These are phyloP conservation scores for Niveomyces coronatus DNA, from an alignment of 2,329 filamentous ascomycete species.

Conservation along the genomic window DNA sequence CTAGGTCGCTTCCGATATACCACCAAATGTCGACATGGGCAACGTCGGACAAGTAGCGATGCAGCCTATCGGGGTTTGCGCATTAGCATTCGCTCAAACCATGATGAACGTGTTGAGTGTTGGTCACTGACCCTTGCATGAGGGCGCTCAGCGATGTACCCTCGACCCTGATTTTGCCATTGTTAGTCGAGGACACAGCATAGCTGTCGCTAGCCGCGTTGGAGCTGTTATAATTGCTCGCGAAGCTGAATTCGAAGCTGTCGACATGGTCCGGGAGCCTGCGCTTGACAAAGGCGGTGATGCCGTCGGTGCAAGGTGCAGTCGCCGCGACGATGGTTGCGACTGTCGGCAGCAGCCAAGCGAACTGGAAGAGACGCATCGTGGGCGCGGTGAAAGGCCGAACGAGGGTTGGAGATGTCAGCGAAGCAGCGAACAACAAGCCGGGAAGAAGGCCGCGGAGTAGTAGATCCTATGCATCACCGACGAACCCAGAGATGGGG, in stretches of 20 bases:
- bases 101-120: too few species aligned
- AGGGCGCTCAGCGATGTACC: conserved; percentile 12
- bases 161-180: conserved; percentile 13
- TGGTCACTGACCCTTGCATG: conserved; percentile 12
- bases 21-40: conserved; percentile 15
- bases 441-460: neutral
- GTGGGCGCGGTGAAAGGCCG: too few species aligned
- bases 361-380: conserved; percentile 3
- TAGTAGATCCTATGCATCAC: too few species aligned
- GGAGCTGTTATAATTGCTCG: neutral
- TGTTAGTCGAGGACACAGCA: conserved; percentile 8
- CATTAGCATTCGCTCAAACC: too few species aligned
- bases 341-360: neutral
- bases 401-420: too few species aligned
- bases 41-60: conserved; percentile 12
- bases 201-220: conserved; percentile 10
- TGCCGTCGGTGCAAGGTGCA: conserved; percentile 4
- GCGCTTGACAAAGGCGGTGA: conserved; percentile 12
- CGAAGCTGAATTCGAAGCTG: conserved; percentile 11
- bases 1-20: conserved; percentile 12
- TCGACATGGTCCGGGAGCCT: conserved; percentile 13
- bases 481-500: too few species aligned
- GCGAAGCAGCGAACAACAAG: too few species aligned
- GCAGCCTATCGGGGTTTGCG: conserved; percentile 7
- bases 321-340: neutral